Conservation (phyloP, 768 basidiomycete species). For the Russula sp. region DNA sequence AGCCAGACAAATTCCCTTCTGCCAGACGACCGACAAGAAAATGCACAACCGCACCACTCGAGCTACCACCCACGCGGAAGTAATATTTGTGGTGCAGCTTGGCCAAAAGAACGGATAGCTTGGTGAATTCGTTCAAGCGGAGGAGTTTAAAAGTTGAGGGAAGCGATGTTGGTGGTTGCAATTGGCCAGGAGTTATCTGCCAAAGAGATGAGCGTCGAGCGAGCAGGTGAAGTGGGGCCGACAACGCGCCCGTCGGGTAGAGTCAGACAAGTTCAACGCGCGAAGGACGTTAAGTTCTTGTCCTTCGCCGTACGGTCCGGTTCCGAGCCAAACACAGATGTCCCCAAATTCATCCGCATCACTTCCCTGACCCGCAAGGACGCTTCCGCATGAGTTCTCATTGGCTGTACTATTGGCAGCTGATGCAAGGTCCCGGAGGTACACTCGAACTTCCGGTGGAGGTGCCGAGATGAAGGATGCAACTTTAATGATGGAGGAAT, state of each 20-base stretch:
- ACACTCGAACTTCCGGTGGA: constrained; percentile 15
- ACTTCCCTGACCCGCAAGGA: constrained; percentile 47
- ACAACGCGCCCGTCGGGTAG: constrained; percentile 16
- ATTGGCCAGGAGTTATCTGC: constrained; percentile 16
- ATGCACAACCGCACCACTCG: constrained; percentile 8
- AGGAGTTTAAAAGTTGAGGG: constrained; percentile 14
- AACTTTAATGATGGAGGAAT: constrained; percentile 19
- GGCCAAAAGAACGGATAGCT: constrained; percentile 19
- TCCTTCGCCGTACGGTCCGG: constrained; percentile 33
- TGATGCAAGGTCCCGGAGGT: constrained; percentile 31
- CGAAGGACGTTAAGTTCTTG: constrained; percentile 32
- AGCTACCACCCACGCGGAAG: constrained; percentile 4
- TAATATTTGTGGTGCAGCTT: constrained; percentile 19
- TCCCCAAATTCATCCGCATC: constrained; percentile 56
- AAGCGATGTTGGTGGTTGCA: constrained; percentile 19
- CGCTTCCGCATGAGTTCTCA: constrained; percentile 41
- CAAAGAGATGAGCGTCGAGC: constrained; percentile 5
- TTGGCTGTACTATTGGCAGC: constrained; percentile 38
- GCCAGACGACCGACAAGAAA: constrained; percentile 22
- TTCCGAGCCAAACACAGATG: constrained; percentile 47
- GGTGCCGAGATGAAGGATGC: constrained; percentile 19
- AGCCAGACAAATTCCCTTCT: constrained; percentile 18
- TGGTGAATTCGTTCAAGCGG: constrained; percentile 12
- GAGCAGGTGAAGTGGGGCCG: neutral
- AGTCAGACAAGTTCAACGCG: constrained; percentile 26